Evolutionary conservation across 2,329 filamentous ascomycete genomes (phyloP), one percentile per base, ranked within the genome.

Genomic region (Diaporthe citri): DNA sequence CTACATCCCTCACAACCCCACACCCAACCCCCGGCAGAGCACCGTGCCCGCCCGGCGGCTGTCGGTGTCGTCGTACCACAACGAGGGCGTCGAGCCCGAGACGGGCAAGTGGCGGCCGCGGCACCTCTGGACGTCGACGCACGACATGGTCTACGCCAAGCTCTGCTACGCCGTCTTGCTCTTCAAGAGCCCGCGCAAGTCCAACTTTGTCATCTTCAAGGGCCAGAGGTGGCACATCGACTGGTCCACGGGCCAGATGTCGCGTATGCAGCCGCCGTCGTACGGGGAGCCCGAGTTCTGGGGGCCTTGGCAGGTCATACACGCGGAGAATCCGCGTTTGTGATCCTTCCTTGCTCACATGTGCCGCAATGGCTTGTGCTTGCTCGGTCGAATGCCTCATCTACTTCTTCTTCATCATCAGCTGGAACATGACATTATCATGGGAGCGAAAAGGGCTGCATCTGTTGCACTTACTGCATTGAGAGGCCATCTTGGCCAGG

Each of bases 171-270:
- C 88, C n/a, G 88, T 90, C 67, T 83, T 91, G 13, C 84, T 90
- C 34, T 89, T 88, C 80, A 85, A 88, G 74, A 89, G 87, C 75
- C 90, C 90, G 34, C 84, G 90, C 71, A 91, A 91, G 80, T 89
- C 86, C 76, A 89, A 90, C 78, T 89, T 89, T 77, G 86, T 91
- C 74, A 87, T 91, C 78, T 85, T 85, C 81, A 86, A 88, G 76
- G 90, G 89, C 56, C 90, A 88, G 80, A 86, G 89, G 79, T 91
- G 89, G 88, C 86, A 87, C 75, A 88, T 91, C 57, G 89, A 91
- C 83, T 91, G 90, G 90, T 82, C 82, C 20, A 90, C 88, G 22
- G 90, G 90, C 51, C 86, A 86, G 73, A 88, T 90, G 86, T 84
- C 87, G 39, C 84, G 87, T 22, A 88, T 90, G 28, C 82, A 87